These are phyloP conservation scores for Daldinia childiae DNA, from an alignment of 495 filamentous ascomycete genomes.

Conservation along the genomic window DNA sequence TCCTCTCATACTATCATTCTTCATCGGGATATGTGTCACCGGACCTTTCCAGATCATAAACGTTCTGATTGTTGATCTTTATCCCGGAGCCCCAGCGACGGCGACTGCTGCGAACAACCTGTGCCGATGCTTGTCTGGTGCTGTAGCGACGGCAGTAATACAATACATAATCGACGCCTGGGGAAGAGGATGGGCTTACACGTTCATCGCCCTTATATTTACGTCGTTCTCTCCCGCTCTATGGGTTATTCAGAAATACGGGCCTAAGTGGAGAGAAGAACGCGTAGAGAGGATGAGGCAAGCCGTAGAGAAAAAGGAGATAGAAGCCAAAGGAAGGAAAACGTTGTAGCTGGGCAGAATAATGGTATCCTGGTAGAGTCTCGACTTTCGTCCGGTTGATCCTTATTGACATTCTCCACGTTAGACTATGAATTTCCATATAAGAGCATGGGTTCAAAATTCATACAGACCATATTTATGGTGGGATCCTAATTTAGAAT, in stretches of 20 bases:
- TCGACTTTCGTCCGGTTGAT: constrained; percentile 2
- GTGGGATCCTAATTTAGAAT: too few species aligned
- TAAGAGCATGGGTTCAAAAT: background rate
- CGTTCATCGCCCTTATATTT: constrained; percentile 54
- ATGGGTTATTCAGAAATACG: constrained; percentile 51
- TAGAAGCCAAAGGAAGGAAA: constrained; percentile 25
- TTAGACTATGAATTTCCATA: background rate
- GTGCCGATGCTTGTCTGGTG: constrained; percentile 56
- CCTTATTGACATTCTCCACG: background rate
- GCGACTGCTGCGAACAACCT: constrained; percentile 61
- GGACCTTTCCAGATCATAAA: constrained; percentile 62
- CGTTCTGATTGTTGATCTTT: constrained; percentile 58
- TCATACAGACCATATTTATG: background rate
- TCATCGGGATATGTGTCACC: constrained; percentile 63
- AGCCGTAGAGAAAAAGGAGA: constrained; percentile 41
- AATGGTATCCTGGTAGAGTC: constrained; percentile 5
- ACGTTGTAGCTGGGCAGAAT: background rate
- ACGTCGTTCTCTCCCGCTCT: constrained; percentile 50
- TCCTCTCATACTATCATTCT: constrained; percentile 64
- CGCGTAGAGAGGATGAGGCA: constrained; percentile 43
- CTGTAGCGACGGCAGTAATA: constrained; percentile 55
- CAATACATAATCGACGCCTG: constrained; percentile 53
- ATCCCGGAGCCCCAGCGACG: constrained; percentile 56
- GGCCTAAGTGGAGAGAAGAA: constrained; percentile 55
- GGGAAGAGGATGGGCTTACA: constrained; percentile 60